These are phyloP conservation scores for Astrothelium macrocarpum DNA, from an alignment of 495 filamentous ascomycete species.

Conservation along the genomic window DNA sequence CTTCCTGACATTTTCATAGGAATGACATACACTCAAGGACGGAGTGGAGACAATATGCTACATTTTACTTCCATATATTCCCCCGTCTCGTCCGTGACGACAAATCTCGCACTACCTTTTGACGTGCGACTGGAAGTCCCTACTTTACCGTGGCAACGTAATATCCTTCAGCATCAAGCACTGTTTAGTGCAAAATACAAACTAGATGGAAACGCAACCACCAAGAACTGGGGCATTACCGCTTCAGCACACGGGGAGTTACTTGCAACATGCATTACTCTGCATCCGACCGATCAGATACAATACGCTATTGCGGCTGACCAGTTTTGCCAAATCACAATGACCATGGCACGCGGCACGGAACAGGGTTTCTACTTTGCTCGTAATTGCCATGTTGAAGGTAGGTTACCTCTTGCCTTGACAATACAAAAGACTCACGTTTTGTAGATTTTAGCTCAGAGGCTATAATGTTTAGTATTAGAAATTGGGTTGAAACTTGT, in stretches of 20 bases:
- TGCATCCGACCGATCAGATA: slow-evolving; percentile 9
- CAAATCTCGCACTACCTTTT: neutral
- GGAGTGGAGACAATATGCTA: neutral
- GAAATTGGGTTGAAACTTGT: neutral
- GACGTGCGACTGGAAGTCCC: too few species aligned
- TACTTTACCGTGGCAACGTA: neutral
- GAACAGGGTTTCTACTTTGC: neutral
- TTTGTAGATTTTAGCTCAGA: slow-evolving; percentile 1
- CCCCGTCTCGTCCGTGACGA: neutral
- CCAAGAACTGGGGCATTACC: slow-evolving; percentile 3
- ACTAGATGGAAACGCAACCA: slow-evolving; percentile 1
- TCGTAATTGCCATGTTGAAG: neutral
- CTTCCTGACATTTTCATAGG: neutral
- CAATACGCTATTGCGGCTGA: slow-evolving; percentile 7
- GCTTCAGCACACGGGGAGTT: slow-evolving; percentile 6
- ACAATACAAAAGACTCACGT: neutral
- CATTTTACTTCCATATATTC: slow-evolving; percentile 4
- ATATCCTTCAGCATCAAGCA: slow-evolving; percentile 2
- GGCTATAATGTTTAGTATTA: slow-evolving; percentile 3
- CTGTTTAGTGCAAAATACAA: slow-evolving; percentile 3
- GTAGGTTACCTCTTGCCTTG: neutral
- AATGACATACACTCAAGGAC: neutral
- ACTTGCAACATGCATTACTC: slow-evolving; percentile 10
- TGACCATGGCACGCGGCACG: neutral
- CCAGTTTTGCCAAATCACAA: neutral